Conservation (phyloP, 441 rosid genomes). For the Croton laevigatus region DNA sequence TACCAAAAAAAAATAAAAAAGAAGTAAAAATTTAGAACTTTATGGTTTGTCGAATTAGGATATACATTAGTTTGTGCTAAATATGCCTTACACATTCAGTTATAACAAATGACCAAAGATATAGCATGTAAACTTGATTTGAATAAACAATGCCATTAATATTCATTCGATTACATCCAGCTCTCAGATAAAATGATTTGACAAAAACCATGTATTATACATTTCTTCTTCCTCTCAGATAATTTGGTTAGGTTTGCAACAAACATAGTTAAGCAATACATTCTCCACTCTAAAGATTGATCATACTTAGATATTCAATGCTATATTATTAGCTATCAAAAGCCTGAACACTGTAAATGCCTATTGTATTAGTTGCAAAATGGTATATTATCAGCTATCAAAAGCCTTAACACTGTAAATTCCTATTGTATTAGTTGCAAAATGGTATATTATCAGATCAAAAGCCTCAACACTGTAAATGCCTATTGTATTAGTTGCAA, state of each 20-base stretch:
- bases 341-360: no score
- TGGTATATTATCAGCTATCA: no score
- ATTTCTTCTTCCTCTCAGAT: neutral
- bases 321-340: no score
- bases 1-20: no score
- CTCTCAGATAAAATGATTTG: neutral
- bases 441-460: neutral
- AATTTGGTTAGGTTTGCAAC: neutral
- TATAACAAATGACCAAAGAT: neutral
- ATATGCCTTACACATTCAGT: neutral
- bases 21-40: neutral
- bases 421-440: no score
- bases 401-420: no score
- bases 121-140: conserved; percentile 2
- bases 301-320: neutral
- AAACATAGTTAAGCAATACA: neutral
- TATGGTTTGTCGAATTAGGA: neutral
- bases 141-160: neutral
- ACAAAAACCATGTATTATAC: neutral
- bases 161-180: neutral
- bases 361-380: no score
- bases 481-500: neutral
- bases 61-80: neutral
- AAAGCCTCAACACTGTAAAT: neutral
- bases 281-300: neutral